These are phyloP conservation scores for Platismatia glauca DNA, from an alignment of 495 filamentous ascomycete species.

Conservation along the genomic window DNA sequence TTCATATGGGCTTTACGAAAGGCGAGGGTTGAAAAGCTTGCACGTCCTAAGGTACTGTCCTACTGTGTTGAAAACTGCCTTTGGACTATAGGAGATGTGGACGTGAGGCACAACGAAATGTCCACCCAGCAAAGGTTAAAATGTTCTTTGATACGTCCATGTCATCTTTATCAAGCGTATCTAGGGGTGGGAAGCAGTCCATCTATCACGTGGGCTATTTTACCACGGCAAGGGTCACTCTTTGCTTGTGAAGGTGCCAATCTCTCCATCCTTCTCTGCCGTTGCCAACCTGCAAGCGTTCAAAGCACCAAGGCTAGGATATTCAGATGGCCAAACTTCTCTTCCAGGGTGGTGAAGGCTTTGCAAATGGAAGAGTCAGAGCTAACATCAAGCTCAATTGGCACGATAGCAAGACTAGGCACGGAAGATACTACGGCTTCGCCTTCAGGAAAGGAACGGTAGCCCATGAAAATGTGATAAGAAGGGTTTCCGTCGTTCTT, in stretches of 20 bases:
- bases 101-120: background rate
- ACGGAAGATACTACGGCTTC: conserved; percentile 20
- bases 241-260: too few species aligned
- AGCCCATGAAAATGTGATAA: conserved; percentile 36
- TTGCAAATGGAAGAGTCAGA: conserved; percentile 31
- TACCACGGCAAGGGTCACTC: too few species aligned
- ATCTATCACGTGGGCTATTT: too few species aligned
- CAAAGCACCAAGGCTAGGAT: too few species aligned
- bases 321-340: conserved; percentile 28
- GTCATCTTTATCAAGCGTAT: background rate
- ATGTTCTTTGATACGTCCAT: background rate
- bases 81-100: background rate
- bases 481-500: too few species aligned
- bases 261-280: too few species aligned
- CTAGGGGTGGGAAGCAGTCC: too few species aligned
- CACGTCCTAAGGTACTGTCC: too few species aligned
- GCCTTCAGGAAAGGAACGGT: conserved; percentile 27
- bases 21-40: background rate
- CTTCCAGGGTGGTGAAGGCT: conserved; percentile 30
- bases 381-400: conserved; percentile 36
- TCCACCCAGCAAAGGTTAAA: background rate
- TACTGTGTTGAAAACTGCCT: background rate
- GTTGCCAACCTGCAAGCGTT: too few species aligned
- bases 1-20: conserved; percentile 39
- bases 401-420: conserved; percentile 24